Evolutionary conservation across 345 rosid species (phyloP).

Genomic region (Crucihimalaya himalaica): DNA sequence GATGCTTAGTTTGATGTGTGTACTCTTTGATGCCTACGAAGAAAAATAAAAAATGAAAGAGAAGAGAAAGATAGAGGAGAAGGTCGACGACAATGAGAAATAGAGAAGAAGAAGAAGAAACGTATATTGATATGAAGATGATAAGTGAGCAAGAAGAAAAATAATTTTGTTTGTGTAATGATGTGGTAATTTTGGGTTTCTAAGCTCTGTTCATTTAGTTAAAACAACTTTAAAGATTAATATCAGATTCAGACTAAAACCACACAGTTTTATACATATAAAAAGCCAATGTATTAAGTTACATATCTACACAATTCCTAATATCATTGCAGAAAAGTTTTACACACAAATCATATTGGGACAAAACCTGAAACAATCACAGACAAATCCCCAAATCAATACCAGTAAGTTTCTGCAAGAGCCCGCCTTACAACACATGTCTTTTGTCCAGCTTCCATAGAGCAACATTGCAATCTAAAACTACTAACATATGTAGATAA

Average conservation of each 20-base stretch:
- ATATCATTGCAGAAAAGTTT: not conserved
- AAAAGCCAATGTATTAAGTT: too few relatives aligned
- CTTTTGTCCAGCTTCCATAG: not conserved
- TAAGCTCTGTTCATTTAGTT: too few relatives aligned
- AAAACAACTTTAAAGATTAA: too few relatives aligned
- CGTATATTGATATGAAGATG: constrained; percentile 20
- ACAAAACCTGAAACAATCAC: constrained; percentile 17
- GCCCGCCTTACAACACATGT: constrained; percentile 4
- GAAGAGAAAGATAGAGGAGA: too few relatives aligned
- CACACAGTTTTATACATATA: too few relatives aligned
- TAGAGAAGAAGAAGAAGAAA: too few relatives aligned
- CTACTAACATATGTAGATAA: constrained; percentile 17
- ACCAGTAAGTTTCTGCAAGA: constrained; percentile 19
- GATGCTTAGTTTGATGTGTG: too few relatives aligned
- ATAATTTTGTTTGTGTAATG: not conserved
- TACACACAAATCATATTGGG: constrained; percentile 19
- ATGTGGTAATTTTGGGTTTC: not conserved
- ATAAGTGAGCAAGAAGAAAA: constrained; percentile 29
- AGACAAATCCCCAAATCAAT: constrained; percentile 1
- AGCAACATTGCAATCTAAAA: constrained; percentile 18
- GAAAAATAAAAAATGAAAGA: too few relatives aligned
- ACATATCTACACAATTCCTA: not conserved
- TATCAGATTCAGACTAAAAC: too few relatives aligned
- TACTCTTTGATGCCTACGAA: too few relatives aligned
- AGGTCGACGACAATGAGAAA: too few relatives aligned